Conservation (phyloP, 1,284 basidiomycete genomes). For the Tetrapyrgos nigripes region DNA sequence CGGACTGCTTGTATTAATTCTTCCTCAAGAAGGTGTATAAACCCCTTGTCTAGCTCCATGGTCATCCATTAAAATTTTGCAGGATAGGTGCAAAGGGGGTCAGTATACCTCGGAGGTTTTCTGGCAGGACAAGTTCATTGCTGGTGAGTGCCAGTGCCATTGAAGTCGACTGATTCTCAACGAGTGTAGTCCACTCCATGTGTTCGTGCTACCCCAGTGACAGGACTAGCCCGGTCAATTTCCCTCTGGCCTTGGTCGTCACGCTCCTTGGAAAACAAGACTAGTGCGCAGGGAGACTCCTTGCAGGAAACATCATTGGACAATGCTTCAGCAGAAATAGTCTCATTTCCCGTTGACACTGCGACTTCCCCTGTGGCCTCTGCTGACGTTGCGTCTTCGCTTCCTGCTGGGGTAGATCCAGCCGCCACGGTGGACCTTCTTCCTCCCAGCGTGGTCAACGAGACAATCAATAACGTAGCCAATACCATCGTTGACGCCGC, state of each 20-base stretch:
- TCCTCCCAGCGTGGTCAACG: constrained; percentile 14
- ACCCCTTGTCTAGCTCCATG: not conserved
- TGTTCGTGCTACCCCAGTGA: not conserved
- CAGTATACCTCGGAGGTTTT: not conserved
- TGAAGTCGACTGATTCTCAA: not conserved
- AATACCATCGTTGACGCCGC: constrained; percentile 28
- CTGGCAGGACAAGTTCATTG: not conserved
- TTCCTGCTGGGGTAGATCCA: not conserved
- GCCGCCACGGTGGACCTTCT: constrained; percentile 2
- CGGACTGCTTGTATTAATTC: constrained; percentile 6
- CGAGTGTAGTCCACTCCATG: not conserved
- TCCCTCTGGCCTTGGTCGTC: not conserved
- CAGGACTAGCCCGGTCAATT: not conserved
- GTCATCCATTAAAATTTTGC: not conserved
- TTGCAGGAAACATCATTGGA: too few relatives aligned
- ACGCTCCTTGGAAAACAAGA: not conserved
- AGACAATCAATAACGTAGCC: constrained; percentile 29
- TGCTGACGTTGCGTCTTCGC: not conserved
- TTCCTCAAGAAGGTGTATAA: constrained; percentile 1
- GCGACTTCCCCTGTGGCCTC: not conserved
- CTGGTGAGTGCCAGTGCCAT: not conserved
- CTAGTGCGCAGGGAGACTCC: not conserved
- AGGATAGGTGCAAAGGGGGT: not conserved
- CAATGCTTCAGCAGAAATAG: not conserved
- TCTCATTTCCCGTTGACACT: not conserved